Base-by-base conservation (phyloP, 1,139 yeast species). In the Pneumocystis murina region DNA sequence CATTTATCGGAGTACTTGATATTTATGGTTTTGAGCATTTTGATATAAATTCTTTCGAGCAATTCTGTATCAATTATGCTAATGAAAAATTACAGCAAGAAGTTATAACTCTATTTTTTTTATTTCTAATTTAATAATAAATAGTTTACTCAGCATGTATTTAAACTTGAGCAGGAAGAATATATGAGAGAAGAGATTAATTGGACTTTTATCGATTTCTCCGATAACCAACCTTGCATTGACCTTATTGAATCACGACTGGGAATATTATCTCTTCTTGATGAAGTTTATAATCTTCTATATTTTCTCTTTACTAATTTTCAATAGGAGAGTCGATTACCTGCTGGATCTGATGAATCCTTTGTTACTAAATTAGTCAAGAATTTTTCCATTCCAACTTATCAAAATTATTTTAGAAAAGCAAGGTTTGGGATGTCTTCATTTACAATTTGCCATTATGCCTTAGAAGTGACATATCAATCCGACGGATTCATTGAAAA, bases 1-100 rank as follows among this genome's bases (percentile, higher is more conserved):
- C 90, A 1, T 92, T 92, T 70, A 92, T 92, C 72, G 99, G 99
- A 74, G 98, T 92, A 39, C 80, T 92, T 72, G 99, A 92, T 84
- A 92, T 92, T 70, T 91, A 91, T 73, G 98, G 98, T 58, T 92
- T 92, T 74, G 98, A 92, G 75, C 97, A 91, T 77, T 92, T 92
- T 74, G 91, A 89, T 71, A 84, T 82, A 71, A 92, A 92, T 75
- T 90, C 97, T 7, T 92, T 92, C 71, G 98, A 92, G 76, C 98
- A 92, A 74, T 91, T 92, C 75, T 92, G 98, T 77, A 92, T 92
- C 76, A 92, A 92, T 74, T 92, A 92, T 74, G 97, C 98, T 62
- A 92, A 92, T 75, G 98, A 92, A 77, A 92, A 92, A 76, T 80
- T 92, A 70, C 98, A 92, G 75, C 98, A 92, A 76, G 97, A 91